phyloP scores from a whole-genome alignment of 2,329 filamentous ascomycete genomes.

The Microdochium nivale region DNA sequence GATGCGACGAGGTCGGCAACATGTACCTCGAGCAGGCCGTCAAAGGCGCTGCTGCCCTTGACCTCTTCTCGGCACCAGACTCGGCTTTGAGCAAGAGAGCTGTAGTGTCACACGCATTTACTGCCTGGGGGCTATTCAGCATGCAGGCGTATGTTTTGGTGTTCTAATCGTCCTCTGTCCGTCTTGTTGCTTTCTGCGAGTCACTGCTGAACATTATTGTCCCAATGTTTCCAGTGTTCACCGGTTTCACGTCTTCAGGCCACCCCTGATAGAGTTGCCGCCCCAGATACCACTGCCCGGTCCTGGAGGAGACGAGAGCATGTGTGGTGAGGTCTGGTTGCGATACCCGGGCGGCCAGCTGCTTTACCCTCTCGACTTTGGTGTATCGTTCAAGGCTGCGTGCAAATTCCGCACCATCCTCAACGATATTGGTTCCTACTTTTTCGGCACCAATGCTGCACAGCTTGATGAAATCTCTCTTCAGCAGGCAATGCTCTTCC shows the following conservation, averaged over 20 bases:
- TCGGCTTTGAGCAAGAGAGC: neutral
- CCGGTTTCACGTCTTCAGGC: neutral
- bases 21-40: constrained; percentile 22
- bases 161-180: too few relatives aligned
- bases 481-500: constrained; percentile 12
- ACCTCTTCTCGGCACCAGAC: constrained; percentile 15
- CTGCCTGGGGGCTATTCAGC: neutral
- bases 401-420: constrained; percentile 17
- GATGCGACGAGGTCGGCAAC: constrained; percentile 27
- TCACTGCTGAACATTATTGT: too few relatives aligned
- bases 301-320: neutral
- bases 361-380: neutral
- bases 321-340: neutral
- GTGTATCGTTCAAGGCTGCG: neutral
- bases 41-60: constrained; percentile 19
- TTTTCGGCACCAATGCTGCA: constrained; percentile 7
- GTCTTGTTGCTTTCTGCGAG: too few relatives aligned
- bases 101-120: neutral
- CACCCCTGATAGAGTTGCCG: neutral
- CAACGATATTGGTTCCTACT: constrained; percentile 12
- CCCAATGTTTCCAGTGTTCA: neutral
- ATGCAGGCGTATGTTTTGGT: neutral
- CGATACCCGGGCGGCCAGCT: neutral
- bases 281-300: neutral
- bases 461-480: constrained; percentile 5